Percentiles rank a stretch among this genome's conserved stretches.
phyloP scores from a whole-genome alignment of 345 rosid species.

The Excoecaria cochinchinensis region DNA sequence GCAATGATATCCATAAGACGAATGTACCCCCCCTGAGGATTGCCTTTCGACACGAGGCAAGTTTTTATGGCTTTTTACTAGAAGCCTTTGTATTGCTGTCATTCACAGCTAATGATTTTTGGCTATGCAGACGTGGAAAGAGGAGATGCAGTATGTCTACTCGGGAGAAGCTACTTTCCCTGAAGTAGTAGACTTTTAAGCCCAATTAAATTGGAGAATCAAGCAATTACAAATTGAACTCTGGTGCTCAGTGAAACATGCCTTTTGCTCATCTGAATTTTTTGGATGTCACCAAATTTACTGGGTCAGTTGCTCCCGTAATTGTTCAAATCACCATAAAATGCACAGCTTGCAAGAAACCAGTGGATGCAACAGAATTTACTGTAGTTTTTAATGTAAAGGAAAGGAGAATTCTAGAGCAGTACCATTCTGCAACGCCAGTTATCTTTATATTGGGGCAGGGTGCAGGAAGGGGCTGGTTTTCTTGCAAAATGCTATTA shows the following conservation, averaged over 20 bases:
- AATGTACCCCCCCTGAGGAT: slow-evolving; percentile 47
- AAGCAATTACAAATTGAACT: not conserved
- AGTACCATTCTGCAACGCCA: not conserved
- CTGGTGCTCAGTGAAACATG: not conserved
- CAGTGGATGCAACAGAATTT: not conserved
- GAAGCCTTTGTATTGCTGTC: not conserved
- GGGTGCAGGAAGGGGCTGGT: not conserved
- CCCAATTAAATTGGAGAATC: slow-evolving; percentile 4
- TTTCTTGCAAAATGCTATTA: not conserved
- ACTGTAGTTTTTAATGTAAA: not conserved
- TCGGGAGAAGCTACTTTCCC: slow-evolving; percentile 36
- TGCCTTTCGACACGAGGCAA: slow-evolving; percentile 42
- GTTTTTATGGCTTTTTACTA: not conserved
- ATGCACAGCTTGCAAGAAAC: not conserved
- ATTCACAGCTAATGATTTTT: slow-evolving; percentile 7
- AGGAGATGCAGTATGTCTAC: slow-evolving; percentile 53
- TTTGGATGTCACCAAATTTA: not conserved
- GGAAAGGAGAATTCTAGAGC: not conserved
- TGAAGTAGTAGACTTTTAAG: slow-evolving; percentile 34
- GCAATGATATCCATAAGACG: slow-evolving; percentile 52
- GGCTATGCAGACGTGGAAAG: slow-evolving; percentile 51
- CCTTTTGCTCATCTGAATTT: too few relatives aligned
- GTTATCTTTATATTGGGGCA: too few relatives aligned
- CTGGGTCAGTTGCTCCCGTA: not conserved
- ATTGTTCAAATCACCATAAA: not conserved